These are phyloP conservation scores for Boletus hoseneyae DNA, from an alignment of 1,284 basidiomycete genomes.

Conservation along the genomic window DNA sequence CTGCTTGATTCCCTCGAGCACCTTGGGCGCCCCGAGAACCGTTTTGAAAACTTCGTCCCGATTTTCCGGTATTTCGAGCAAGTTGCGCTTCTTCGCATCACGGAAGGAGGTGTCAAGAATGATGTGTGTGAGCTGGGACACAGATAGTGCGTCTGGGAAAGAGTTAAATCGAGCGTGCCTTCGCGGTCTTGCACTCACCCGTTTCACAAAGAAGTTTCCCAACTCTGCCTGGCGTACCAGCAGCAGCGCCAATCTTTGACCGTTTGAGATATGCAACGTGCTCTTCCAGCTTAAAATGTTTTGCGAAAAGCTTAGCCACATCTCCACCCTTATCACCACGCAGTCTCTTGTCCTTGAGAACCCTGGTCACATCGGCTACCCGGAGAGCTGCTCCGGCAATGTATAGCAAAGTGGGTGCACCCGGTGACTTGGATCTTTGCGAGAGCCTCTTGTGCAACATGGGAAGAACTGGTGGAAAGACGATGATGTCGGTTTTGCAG, in stretches of 20 bases:
- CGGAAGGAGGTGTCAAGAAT: slow-evolving; percentile 69
- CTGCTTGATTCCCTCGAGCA: slow-evolving; percentile 59
- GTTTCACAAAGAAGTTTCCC: slow-evolving; percentile 77
- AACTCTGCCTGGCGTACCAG: slow-evolving; percentile 79
- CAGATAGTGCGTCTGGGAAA: slow-evolving; percentile 58
- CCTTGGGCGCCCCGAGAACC: slow-evolving; percentile 58
- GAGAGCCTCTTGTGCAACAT: slow-evolving; percentile 62
- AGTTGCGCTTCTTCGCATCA: slow-evolving; percentile 69
- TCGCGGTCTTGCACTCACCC: slow-evolving; percentile 43
- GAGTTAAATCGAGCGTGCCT: slow-evolving; percentile 8
- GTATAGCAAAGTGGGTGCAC: slow-evolving; percentile 76
- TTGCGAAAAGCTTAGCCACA: slow-evolving; percentile 83
- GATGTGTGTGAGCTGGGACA: slow-evolving; percentile 75
- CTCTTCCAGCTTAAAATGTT: slow-evolving; percentile 80
- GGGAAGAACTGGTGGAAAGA: slow-evolving; percentile 53
- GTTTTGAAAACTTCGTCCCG: slow-evolving; percentile 77
- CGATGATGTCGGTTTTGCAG: not conserved
- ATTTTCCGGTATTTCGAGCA: slow-evolving; percentile 80
- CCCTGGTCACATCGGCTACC: slow-evolving; percentile 71
- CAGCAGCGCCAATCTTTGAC: slow-evolving; percentile 74
- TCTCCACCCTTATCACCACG: slow-evolving; percentile 77
- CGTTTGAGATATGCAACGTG: slow-evolving; percentile 72
- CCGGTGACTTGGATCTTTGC: slow-evolving; percentile 69
- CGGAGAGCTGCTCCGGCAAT: slow-evolving; percentile 75
- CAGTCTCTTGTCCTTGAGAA: slow-evolving; percentile 64